Percentiles rank a stretch among this genome's conserved stretches.
phyloP scores from a whole-genome alignment of 1,284 basidiomycete species.

The Schizophyllum amplum region DNA sequence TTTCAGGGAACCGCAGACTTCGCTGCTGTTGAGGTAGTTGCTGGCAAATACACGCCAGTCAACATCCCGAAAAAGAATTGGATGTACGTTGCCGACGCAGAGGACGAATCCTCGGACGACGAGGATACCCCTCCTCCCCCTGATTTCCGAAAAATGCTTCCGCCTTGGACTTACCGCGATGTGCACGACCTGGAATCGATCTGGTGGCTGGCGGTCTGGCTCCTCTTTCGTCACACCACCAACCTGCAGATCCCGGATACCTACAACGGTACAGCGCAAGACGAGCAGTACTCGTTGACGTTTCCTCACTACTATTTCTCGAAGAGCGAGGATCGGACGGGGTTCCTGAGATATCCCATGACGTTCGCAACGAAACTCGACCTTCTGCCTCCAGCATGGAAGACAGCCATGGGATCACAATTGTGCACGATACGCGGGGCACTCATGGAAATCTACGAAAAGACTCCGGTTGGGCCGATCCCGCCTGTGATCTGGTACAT shows the following conservation, averaged over 20 bases:
- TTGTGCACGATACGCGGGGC: neutral
- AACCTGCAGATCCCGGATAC: neutral
- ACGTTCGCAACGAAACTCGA: neutral
- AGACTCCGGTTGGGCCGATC: too few species aligned
- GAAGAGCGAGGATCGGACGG: neutral
- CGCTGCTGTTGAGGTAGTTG: neutral
- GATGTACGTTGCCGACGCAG: neutral
- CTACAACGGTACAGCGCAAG: neutral
- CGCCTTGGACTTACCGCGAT: neutral
- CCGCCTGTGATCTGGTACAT: neutral
- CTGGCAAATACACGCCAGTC: neutral
- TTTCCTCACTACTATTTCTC: neutral
- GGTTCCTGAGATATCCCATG: neutral
- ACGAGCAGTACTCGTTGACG: neutral
- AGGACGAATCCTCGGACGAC: neutral
- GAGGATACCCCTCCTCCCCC: neutral
- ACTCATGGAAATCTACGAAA: neutral
- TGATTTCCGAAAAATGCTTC: too few species aligned
- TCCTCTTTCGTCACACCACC: neutral
- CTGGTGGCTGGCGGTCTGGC: neutral
- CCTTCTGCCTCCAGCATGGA: neutral
- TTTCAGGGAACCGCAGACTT: neutral
- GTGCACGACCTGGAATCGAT: neutral
- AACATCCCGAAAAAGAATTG: neutral
- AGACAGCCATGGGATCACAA: neutral